phyloP scores from a whole-genome alignment of 768 basidiomycete genomes.

The Trametopsis cervina region DNA sequence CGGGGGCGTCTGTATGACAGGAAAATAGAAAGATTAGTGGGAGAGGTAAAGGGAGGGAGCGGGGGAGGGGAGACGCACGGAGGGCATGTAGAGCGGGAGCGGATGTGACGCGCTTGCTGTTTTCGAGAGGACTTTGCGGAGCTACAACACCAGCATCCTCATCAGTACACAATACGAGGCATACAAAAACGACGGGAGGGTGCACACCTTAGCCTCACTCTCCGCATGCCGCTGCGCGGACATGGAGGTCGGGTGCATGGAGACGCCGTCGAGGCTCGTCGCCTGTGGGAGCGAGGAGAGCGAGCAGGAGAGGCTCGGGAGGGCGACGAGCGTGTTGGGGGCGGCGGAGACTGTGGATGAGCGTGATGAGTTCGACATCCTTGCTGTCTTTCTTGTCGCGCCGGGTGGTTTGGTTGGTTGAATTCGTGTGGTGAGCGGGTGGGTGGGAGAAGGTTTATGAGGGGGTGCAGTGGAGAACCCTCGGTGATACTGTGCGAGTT shows the following conservation, averaged over 20 bases:
- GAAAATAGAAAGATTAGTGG: no score
- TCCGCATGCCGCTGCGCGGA: conserved; percentile 61
- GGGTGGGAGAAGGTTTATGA: conserved; percentile 6
- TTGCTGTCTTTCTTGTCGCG: conserved; percentile 13
- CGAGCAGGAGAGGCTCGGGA: conserved; percentile 65
- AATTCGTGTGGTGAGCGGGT: no score
- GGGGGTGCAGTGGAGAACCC: conserved; percentile 1
- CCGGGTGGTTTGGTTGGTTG: conserved; percentile 11
- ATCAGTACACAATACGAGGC: no score
- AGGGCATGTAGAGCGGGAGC: conserved; percentile 13
- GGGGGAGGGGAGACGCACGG: conserved; percentile 14
- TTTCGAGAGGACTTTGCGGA: conserved; percentile 60
- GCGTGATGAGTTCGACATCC: conserved; percentile 21
- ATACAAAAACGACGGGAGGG: no score
- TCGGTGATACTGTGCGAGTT: no score
- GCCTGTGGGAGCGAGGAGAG: conserved; percentile 67
- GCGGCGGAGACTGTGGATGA: conserved; percentile 33
- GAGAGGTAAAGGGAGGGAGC: neutral
- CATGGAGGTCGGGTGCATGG: conserved; percentile 57
- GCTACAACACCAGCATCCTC: no score
- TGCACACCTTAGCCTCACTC: conserved; percentile 67
- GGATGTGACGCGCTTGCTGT: conserved; percentile 25
- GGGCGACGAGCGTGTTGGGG: conserved; percentile 55
- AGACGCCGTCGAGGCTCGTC: conserved; percentile 57
- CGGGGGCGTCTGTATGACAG: conserved; percentile 12